These are phyloP conservation scores for Penicillium crustosum DNA, from an alignment of 2,329 filamentous ascomycete species.

Conservation along the genomic window DNA sequence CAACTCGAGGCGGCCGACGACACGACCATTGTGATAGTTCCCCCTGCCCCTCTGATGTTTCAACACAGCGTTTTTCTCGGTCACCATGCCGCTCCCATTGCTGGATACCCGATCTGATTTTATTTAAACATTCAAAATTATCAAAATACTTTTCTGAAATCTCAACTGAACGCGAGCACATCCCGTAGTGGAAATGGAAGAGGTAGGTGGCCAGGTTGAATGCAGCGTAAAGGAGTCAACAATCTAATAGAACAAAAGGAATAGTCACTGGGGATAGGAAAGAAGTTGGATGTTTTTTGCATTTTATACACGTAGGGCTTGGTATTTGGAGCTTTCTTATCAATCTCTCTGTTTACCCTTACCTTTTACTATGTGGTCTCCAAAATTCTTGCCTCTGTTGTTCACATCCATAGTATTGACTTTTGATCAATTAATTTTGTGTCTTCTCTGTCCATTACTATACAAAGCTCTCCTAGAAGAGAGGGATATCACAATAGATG, in stretches of 20 bases:
- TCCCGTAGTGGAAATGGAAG: not conserved
- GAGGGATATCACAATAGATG: constrained; percentile 23
- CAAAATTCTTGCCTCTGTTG: not conserved
- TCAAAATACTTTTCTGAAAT: not conserved
- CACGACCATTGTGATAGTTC: constrained; percentile 7
- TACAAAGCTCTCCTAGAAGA: constrained; percentile 16
- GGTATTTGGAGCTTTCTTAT: not conserved
- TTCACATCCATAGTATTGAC: not conserved
- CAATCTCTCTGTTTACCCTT: not conserved
- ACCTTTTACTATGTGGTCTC: not conserved
- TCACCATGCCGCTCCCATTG: constrained; percentile 22
- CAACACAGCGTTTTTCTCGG: constrained; percentile 28
- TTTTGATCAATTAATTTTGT: not conserved
- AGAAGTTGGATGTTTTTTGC: not conserved
- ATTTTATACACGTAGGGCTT: not conserved
- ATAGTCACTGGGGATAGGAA: not conserved
- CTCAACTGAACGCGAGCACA: not conserved
- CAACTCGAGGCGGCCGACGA: constrained; percentile 6
- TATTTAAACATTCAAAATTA: constrained; percentile 9
- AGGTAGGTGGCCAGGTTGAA: not conserved
- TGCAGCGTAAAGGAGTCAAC: not conserved
- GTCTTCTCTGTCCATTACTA: constrained; percentile 13
- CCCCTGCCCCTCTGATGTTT: constrained; percentile 19
- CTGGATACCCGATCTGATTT: constrained; percentile 39
- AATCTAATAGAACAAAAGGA: not conserved